Evolutionary conservation across 106 monocot genomes (phyloP).

Genomic region (Dendrobium chrysotoxum): DNA sequence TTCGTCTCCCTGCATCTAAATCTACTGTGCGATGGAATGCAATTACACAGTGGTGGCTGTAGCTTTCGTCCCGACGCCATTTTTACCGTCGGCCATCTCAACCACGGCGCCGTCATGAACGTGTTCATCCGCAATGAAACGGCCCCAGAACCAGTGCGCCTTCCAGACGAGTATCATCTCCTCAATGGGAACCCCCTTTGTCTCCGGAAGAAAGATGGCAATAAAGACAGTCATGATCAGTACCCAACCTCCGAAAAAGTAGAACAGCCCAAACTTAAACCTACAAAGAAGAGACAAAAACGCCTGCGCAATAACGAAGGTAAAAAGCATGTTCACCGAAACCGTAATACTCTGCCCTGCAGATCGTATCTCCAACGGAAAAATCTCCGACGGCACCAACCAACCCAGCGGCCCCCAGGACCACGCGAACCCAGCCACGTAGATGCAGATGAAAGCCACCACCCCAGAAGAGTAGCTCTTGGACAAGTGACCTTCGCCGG

Average conservation of each 20-base stretch:
- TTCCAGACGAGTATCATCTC: slow-evolving; percentile 32
- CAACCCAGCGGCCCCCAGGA: slow-evolving; percentile 42
- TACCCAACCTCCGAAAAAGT: slow-evolving; percentile 27
- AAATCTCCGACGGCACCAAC: slow-evolving; percentile 39
- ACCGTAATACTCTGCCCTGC: slow-evolving; percentile 39
- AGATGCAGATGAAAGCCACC: slow-evolving; percentile 25
- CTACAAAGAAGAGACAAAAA: slow-evolving; percentile 23
- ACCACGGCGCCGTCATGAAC: background rate
- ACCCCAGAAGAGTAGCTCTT: slow-evolving; percentile 8
- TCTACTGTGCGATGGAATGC: too few relatives aligned
- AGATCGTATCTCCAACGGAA: slow-evolving; percentile 35
- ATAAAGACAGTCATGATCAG: slow-evolving; percentile 28
- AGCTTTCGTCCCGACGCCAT: background rate
- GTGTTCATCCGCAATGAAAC: slow-evolving; percentile 10
- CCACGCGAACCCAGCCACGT: slow-evolving; percentile 36
- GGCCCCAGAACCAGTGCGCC: slow-evolving; percentile 33
- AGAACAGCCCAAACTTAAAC: slow-evolving; percentile 25
- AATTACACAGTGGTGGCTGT: too few relatives aligned
- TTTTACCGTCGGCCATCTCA: background rate
- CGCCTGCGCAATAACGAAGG: slow-evolving; percentile 30
- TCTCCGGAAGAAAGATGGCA: slow-evolving; percentile 25
- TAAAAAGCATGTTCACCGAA: slow-evolving; percentile 38
- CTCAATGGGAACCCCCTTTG: slow-evolving; percentile 35
- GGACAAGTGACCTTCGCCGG: slow-evolving; percentile 10
- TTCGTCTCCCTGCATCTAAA: too few relatives aligned